A percentile compares a stretch with the other conserved stretches of the same genome.
Evolutionary conservation across 192 early-diverging fungal genomes (phyloP).

Genomic region (Podila epicladia): DNA sequence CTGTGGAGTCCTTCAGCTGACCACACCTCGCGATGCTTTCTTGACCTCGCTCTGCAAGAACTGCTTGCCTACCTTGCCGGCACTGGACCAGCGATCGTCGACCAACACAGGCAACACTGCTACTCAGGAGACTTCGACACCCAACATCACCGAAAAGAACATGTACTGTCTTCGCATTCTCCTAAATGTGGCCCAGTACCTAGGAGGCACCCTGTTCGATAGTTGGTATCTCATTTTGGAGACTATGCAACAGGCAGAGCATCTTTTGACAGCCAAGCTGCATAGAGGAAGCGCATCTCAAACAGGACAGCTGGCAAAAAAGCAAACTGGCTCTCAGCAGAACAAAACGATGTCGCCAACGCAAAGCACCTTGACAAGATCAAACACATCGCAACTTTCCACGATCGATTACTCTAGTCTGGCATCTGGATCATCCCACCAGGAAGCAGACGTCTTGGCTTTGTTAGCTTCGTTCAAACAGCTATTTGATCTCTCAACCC

Average conservation of each 20-base stretch:
- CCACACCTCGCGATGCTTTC: conserved; percentile 86
- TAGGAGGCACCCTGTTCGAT: conserved; percentile 78
- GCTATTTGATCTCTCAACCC: conserved; percentile 74
- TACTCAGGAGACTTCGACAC: conserved; percentile 5
- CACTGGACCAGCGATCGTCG: conserved; percentile 32
- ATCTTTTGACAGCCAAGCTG: conserved; percentile 66
- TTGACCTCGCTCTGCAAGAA: conserved; percentile 86
- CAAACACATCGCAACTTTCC: conserved; percentile 7
- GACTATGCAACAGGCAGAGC: conserved; percentile 89
- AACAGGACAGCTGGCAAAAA: conserved; percentile 52
- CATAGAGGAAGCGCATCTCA: conserved; percentile 30
- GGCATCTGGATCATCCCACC: conserved; percentile 46
- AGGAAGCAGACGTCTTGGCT: conserved; percentile 57
- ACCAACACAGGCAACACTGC: conserved; percentile 25
- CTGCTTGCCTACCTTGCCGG: conserved; percentile 73
- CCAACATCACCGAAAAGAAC: conserved; percentile 78
- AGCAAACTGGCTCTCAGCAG: conserved; percentile 13
- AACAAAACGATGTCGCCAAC: conserved; percentile 24
- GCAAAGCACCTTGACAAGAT: background rate
- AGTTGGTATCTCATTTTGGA: conserved; percentile 91
- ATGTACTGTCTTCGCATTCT: conserved; percentile 79
- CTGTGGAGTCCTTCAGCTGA: conserved; percentile 81
- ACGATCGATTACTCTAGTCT: conserved; percentile 30
- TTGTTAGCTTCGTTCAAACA: conserved; percentile 65
- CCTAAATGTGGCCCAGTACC: conserved; percentile 74